Conservation (phyloP, 306 rosid genomes). For the Pterocarpus santalinus region DNA sequence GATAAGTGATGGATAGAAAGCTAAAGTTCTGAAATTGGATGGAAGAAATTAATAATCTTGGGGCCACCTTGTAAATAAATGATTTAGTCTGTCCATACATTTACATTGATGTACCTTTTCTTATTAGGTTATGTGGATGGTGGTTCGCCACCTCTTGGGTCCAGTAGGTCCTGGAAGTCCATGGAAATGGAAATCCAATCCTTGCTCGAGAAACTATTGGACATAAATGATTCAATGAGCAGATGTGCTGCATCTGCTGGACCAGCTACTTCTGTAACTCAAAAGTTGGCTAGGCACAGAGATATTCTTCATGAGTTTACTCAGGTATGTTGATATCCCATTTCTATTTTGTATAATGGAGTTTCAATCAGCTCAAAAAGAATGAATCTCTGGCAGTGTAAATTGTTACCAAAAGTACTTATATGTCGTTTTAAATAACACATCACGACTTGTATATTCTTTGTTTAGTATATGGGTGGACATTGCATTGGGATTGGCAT, state of each 20-base stretch:
- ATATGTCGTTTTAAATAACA: slow-evolving; percentile 2
- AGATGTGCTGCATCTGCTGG: slow-evolving; percentile 97
- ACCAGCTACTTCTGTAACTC: slow-evolving; percentile 92
- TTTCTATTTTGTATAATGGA: slow-evolving; percentile 22
- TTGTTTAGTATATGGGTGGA: slow-evolving; percentile 24
- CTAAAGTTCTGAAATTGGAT: not conserved
- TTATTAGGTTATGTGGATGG: slow-evolving; percentile 80
- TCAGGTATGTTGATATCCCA: slow-evolving; percentile 62
- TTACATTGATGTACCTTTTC: slow-evolving; percentile 39
- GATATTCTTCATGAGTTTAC: slow-evolving; percentile 94
- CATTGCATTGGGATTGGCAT: not conserved
- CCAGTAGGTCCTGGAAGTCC: slow-evolving; percentile 99
- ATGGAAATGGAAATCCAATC: slow-evolving; percentile 99
- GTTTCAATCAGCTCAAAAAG: slow-evolving; percentile 31
- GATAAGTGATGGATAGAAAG: slow-evolving; percentile 7
- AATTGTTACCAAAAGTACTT: slow-evolving; percentile 32
- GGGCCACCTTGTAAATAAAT: no score
- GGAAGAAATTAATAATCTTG: not conserved
- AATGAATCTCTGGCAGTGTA: not conserved
- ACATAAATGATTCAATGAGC: slow-evolving; percentile 96
- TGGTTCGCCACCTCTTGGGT: slow-evolving; percentile 85
- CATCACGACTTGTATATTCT: slow-evolving; percentile 1
- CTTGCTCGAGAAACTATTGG: slow-evolving; percentile 90
- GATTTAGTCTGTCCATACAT: not conserved
- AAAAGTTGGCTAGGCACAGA: slow-evolving; percentile 95